A percentile compares a stretch with the other conserved stretches of the same genome.
Evolutionary conservation across 208 protist genomes (phyloP).

Genomic region (Trypanosoma rangeli): DNA sequence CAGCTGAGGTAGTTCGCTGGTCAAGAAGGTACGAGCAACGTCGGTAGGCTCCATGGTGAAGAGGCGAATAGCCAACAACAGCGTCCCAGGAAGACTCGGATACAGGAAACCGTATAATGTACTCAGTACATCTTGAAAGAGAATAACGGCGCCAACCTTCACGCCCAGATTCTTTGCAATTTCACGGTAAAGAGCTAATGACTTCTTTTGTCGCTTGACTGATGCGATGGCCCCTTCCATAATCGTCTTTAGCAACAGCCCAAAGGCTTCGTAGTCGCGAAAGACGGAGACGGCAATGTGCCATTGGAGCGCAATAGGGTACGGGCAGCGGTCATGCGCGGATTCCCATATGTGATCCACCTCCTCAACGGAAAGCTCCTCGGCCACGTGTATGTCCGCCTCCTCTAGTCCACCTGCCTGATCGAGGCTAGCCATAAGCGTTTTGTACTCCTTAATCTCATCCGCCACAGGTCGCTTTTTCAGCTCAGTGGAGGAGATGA

Average conservation of each 20-base stretch:
- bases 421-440: conserved; percentile 35
- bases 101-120: conserved; percentile 57
- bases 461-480: conserved; percentile 68
- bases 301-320: conserved; percentile 59
- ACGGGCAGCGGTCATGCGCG: conserved; percentile 37
- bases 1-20: conserved; percentile 40
- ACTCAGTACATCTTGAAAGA: conserved; percentile 70
- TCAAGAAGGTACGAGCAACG: conserved; percentile 61
- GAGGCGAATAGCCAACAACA: conserved; percentile 71
- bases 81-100: conserved; percentile 50
- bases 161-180: conserved; percentile 82
- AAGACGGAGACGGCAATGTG: conserved; percentile 40
- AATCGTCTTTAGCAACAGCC: conserved; percentile 64
- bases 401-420: conserved; percentile 38
- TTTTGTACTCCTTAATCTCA: conserved; percentile 68
- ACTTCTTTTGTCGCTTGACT: conserved; percentile 45
- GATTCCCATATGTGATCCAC: conserved; percentile 77
- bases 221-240: conserved; percentile 58
- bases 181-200: conserved; percentile 62
- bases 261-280: conserved; percentile 64
- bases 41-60: conserved; percentile 81
- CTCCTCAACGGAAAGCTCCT: conserved; percentile 72
- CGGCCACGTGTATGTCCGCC: conserved; percentile 42
- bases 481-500: conserved; percentile 59
- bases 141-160: conserved; percentile 69